phyloP scores from a whole-genome alignment of 345 rosid species.

The Stellera chamaejasme region DNA sequence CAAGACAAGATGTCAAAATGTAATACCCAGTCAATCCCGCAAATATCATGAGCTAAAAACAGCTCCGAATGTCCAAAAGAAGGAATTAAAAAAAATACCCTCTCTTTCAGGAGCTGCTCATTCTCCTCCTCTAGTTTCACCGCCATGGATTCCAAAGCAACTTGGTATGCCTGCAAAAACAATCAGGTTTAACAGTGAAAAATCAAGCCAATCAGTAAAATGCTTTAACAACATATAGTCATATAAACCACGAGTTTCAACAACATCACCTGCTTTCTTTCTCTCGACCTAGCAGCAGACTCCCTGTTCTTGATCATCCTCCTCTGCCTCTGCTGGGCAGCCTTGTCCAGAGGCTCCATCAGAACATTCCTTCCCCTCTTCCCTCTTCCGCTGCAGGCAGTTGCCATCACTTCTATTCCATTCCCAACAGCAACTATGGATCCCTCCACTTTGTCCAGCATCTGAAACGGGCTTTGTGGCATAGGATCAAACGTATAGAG shows the following conservation, averaged over 20 bases:
- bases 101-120: conserved; percentile 58
- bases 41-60: too few species aligned
- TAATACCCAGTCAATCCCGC: too few species aligned
- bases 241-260: background rate
- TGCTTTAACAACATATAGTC: background rate
- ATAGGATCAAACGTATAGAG: conserved; percentile 42
- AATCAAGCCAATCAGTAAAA: background rate
- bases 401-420: conserved; percentile 25
- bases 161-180: conserved; percentile 68
- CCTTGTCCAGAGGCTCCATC: conserved; percentile 78
- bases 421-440: conserved; percentile 43
- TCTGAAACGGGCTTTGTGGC: conserved; percentile 35
- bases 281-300: conserved; percentile 95
- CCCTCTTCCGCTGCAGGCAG: conserved; percentile 36
- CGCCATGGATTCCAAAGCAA: conserved; percentile 73
- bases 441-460: conserved; percentile 49
- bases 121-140: conserved; percentile 72
- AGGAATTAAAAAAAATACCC: conserved; percentile 29
- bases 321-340: conserved; percentile 82
- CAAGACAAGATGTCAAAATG: too few species aligned
- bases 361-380: conserved; percentile 59
- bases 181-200: background rate
- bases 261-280: conserved; percentile 66
- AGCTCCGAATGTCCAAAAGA: background rate
- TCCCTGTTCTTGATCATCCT: conserved; percentile 99